Evolutionary conservation across 805 yeast species (phyloP), one percentile per base, ranked within the genome.

Genomic region (Isabelozyma pseudorhagii): DNA sequence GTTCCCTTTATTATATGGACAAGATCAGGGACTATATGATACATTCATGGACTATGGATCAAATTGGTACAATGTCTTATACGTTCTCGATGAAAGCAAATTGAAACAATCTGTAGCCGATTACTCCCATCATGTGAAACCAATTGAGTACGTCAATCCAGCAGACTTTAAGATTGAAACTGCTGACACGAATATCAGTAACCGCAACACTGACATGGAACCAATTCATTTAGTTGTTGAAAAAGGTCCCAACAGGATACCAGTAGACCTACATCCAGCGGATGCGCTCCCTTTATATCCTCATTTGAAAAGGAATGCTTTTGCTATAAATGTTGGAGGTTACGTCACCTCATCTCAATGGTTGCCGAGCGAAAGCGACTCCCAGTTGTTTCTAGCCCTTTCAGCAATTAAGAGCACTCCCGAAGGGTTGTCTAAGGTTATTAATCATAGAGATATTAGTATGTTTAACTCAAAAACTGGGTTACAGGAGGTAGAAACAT

Each of bases 271-370:
- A 5, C 1, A 18, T n/a, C 21, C 44, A 8, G 44, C 29, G 5
- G 28, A 27, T 3, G 6, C 10, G 15, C n/a, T 17, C 10, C 11
- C 21, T 14, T 41, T 41, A 41, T 8, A 27, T 10, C 18, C 11
- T 4, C 25, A 39, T 9, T 11, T 39, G 14, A 4, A 39, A 39
- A 64, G 79, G 28, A 63, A 59, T 14, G 79, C 80, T 0, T 57
- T 70, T 8, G 65, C 79, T 2, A 45, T 78, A 14, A 80, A 81
- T 54, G 67, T 74, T 0, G 87, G 87, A 0, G 80, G 81, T 0
- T 62, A 75, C 8, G 67, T 83, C 0, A 77, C 86, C 0, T 77
- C 81, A 17, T 58, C 78, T 50, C 75, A 78, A 8, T 85, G 89
- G 89, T 55, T 74, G 5, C 72, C 69, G 1, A 62, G 53, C 52